Evolutionary conservation across 2,329 filamentous ascomycete genomes (phyloP), one percentile per base, ranked within the genome.

Genomic region (Plectosphaerella cucumerina): DNA sequence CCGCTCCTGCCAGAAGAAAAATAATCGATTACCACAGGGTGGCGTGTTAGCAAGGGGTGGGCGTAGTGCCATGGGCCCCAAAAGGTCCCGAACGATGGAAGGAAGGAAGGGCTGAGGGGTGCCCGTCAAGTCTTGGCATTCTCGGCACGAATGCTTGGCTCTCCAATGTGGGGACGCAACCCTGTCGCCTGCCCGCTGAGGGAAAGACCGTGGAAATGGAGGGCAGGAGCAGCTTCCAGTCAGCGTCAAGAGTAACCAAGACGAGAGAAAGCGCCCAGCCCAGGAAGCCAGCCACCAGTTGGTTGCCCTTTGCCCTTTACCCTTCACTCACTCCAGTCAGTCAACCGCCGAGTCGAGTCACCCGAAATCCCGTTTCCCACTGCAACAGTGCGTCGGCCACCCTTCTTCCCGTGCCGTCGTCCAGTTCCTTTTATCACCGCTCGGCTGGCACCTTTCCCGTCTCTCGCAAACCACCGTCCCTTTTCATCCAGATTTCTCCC

Each of bases 381-480:
- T n/a, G n/a, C n/a, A n/a, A n/a, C n/a, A n/a, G n/a, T n/a, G n/a
- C n/a, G 15, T 35, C 15, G 33, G 9, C 33, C 33, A 35, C 33
- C 33, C 33, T 9, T 35, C 33, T n/a, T n/a, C n/a, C n/a, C n/a
- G n/a, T n/a, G n/a, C n/a, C n/a, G 51, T 51, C 49, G 39, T 53
- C 51, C n/a, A n/a, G n/a, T n/a, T n/a, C 26, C 26, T 11, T 31
- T 31, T 31, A 31, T 9, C 26, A 31, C 26, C 26, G 8, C 26
- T 11, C 26, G 26, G 26, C 26, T 31, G 12, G 8, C 9, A 10
- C 26, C 26, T 11, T 31, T 31, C 26, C 26, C 26, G 26, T 31
- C 26, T 50, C 51, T 53, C 49, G 37, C 49, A 11, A 31, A 31
- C 8, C 26, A 31, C 26, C 12, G 26, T 8, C 26, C 26, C 26